Evolutionary conservation across 75 land plant genomes (phyloP).

Genomic region (Gnetum montanum): DNA sequence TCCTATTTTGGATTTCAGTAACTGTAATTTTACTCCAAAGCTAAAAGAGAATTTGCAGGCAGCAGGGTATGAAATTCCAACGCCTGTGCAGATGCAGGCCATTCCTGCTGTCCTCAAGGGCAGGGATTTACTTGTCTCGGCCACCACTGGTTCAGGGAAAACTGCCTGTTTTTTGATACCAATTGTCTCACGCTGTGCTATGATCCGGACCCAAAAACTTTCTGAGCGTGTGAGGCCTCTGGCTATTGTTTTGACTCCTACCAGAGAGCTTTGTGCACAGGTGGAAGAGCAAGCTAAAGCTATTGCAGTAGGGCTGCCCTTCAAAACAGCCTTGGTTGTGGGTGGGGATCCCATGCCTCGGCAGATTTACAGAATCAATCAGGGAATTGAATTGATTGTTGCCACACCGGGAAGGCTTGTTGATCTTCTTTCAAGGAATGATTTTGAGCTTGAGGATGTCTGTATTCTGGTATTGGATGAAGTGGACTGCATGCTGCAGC

Average conservation of each 20-base stretch:
- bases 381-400: conserved; percentile 75
- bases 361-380: conserved; percentile 60
- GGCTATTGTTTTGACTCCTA: conserved; percentile 80
- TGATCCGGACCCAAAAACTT: conserved; percentile 9
- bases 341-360: conserved; percentile 87
- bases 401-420: conserved; percentile 86
- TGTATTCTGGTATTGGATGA: conserved; percentile 72
- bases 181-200: conserved; percentile 38
- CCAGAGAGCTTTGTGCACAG: conserved; percentile 82
- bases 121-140: conserved; percentile 54
- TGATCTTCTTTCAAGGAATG: conserved; percentile 65
- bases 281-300: conserved; percentile 88
- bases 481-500: conserved; percentile 84
- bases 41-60: conserved; percentile 53
- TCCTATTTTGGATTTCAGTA: conserved; percentile 58
- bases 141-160: conserved; percentile 89
- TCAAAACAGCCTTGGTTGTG: conserved; percentile 77
- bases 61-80: conserved; percentile 69
- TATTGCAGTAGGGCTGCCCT: conserved; percentile 63
- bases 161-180: conserved; percentile 73
- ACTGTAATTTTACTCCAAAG: conserved; percentile 42
- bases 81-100: conserved; percentile 95
- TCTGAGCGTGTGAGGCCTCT: conserved; percentile 38
- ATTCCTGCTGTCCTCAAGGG: conserved; percentile 73
- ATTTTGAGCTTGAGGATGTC: conserved; percentile 48